Evolutionary conservation across 768 basidiomycete genomes (phyloP).

Genomic region (Trametes villosa): DNA sequence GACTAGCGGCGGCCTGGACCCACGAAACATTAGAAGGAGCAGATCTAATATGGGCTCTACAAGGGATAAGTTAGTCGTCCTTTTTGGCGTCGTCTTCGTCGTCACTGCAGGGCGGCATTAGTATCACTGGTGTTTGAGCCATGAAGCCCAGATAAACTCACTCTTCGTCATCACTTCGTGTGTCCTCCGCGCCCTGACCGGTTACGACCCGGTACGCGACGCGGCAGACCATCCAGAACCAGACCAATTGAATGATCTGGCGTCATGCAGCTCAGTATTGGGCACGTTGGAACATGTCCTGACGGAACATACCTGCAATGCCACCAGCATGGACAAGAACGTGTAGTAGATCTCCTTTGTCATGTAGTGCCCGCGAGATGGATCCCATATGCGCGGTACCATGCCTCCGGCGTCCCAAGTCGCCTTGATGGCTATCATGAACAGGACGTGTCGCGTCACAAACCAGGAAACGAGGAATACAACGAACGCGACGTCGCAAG

Average conservation of each 20-base stretch:
- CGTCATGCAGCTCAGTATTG: conserved; percentile 8
- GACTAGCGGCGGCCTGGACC: conserved; percentile 4
- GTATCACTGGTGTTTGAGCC: neutral
- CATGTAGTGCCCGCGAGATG: conserved; percentile 58
- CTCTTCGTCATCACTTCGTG: conserved; percentile 84
- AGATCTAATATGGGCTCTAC: conserved; percentile 21
- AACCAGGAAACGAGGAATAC: conserved; percentile 91
- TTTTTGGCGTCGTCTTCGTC: conserved; percentile 39
- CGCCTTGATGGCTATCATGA: conserved; percentile 71
- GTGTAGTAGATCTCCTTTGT: conserved; percentile 46
- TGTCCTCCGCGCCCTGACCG: conserved; percentile 80
- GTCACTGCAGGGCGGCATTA: conserved; percentile 23
- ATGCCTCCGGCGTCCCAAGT: conserved; percentile 54
- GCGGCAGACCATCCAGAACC: conserved; percentile 86
- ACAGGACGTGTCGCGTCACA: conserved; percentile 84
- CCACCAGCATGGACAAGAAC: conserved; percentile 60
- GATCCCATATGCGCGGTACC: conserved; percentile 62
- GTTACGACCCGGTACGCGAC: conserved; percentile 82
- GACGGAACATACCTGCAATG: conserved; percentile 58
- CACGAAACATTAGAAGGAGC: conserved; percentile 18
- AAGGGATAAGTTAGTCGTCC: conserved; percentile 24
- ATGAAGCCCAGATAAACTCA: conserved; percentile 34
- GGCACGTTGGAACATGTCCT: neutral
- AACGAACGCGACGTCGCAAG: conserved; percentile 78
- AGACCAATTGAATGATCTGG: conserved; percentile 77